Conservation (phyloP, 495 filamentous ascomycete species). For the Aspergillus heteromorphus region DNA sequence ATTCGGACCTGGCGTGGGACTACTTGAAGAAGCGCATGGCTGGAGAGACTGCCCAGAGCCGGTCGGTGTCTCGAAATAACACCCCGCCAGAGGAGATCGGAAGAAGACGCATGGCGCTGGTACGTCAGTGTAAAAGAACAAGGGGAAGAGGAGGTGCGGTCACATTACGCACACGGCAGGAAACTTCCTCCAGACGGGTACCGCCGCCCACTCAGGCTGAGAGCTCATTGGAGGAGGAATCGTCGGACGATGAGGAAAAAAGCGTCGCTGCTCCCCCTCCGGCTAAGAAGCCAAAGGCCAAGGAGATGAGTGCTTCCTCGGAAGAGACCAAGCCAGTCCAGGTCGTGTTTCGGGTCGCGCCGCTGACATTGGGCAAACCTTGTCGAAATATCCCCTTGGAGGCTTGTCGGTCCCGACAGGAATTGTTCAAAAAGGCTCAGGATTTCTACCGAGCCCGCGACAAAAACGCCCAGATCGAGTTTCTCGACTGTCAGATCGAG, state of each 20-base stretch:
- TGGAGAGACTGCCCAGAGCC: no score
- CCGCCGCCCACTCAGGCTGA: no score
- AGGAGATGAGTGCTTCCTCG: background rate
- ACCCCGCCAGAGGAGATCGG: no score
- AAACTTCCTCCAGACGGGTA: no score
- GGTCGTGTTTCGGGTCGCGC: constrained; percentile 8
- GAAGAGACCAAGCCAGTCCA: background rate
- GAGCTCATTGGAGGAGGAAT: no score
- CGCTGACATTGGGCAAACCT: background rate
- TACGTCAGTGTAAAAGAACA: no score
- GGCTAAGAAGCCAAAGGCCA: background rate
- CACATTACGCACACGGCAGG: background rate
- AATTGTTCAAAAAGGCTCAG: constrained; percentile 19
- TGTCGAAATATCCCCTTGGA: constrained; percentile 13
- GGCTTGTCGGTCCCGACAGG: constrained; percentile 6
- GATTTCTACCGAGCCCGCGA: constrained; percentile 16
- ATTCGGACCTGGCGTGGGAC: constrained; percentile 6
- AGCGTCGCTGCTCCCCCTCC: background rate
- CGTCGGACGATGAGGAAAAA: constrained; percentile 1
- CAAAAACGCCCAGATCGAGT: background rate
- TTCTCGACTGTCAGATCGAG: constrained; percentile 18
- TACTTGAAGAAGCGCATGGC: background rate
- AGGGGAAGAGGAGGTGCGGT: background rate
- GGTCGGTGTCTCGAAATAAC: no score
- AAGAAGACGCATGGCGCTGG: no score